Evolutionary conservation across 495 filamentous ascomycete species (phyloP), one percentile per base, ranked within the genome.

Genomic region (Glarea lozoyensis): DNA sequence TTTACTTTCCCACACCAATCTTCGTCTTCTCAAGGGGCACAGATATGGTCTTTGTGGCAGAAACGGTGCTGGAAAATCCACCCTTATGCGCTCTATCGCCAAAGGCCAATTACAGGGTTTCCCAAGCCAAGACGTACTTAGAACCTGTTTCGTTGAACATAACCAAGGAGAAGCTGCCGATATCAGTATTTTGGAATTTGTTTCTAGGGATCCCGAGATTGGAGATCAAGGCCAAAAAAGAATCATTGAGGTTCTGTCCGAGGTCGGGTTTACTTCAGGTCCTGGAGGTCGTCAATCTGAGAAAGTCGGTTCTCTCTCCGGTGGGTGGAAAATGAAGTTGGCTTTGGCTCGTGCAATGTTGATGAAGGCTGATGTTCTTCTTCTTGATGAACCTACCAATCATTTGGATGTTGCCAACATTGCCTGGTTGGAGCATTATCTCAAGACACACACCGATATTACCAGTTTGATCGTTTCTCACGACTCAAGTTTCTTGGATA

Each of bases 271-370:
- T 66, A 90, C 84, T 2, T 64, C 84, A 50, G 89, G 89, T 9
- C 87, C 87, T 0, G 82, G 92, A 49, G 93, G 92, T 44, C 79
- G 83, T 20, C 90, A 95, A 60, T 70, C 78, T 22, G 82, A 93
- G 57, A 81, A 76, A 37, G 93, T 97, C 42, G 90, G 92, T 45
- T 94, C 89, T 20, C 70, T 97, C 15, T 99, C 92, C n/a, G 92
- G 92, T 60, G 92, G 92, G 56, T 99, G 92, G 92, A 97, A 99
- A 77, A 99, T 99, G 92, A 99, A 99, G 78, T 68, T 99, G 42
- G 92, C 92, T 43, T 70, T 99, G 53, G 92, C 93, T 40, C 78
- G 92, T 55, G 92, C 92, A 46, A 97, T 99, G 92, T 74, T 99
- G 50, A 83, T 85, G 74, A 84, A 82, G 59, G 92, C 92, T 25